Evolutionary conservation across 805 yeast species (phyloP), one percentile per base, ranked within the genome.

Genomic region (Starmerella sirachaensis): DNA sequence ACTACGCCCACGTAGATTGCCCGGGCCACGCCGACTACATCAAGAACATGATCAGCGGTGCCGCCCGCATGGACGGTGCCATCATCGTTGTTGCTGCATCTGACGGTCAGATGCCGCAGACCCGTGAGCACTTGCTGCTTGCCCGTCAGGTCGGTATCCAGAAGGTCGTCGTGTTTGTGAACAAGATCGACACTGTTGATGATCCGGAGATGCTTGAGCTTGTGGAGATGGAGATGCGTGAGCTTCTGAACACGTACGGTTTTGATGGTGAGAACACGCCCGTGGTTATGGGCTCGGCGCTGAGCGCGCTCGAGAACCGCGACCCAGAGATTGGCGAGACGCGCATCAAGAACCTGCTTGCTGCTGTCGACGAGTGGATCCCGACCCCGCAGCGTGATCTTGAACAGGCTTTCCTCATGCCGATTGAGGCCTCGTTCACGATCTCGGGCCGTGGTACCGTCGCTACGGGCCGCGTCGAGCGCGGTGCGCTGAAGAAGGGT

Each of bases 211-310:
- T 88, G 96, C 74, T 91, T 63, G 98, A 91, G 72, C 77, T 91
- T 56, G 98, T 91, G 51, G 98, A 91, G 71, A 91, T 91, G 98
- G 98, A 91, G 72, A 91, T 91, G 98, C 81, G 98, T 69, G 98
- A 91, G 62, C 72, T 91, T 50, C 72, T 91, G 59, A 58, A 76
- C 51, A 71, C 81, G 51, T 91, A 86, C 64, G 97, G 96, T 43
- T 91, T 88, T 52, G 97, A 91, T 59, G 98, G 97, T 68, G 98
- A 91, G 59, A 78, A 88, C 67, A 78, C 94, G 50, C 98, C 98
- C 43, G 96, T 91, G 45, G 68, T 91, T 50, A 86, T 88, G 95
- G 98, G 98, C 55, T 86, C 97, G 55, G 98, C 97, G 51, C 70
- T 91, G 56, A 82, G 94, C 65, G 97, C 98, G 53, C 72, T 91